These are phyloP conservation scores for Parvularia atlantis DNA, from an alignment of 78 protist genomes.

Conservation along the genomic window DNA sequence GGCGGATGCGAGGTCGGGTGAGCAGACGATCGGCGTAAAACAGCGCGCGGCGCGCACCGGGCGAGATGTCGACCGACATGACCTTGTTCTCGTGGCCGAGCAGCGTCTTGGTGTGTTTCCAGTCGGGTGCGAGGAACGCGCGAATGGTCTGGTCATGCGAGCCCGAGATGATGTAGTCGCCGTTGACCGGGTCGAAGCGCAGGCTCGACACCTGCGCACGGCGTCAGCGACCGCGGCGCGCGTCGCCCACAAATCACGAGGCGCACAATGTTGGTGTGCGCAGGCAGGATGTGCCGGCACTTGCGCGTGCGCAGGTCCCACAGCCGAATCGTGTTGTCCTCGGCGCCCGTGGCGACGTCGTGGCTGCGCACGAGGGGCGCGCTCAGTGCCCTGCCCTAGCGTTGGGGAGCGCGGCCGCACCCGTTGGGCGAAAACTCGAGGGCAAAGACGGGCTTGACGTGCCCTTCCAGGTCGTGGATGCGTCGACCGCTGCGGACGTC, in stretches of 20 bases:
- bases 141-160: too few species aligned
- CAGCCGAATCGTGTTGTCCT: slow-evolving; percentile 40
- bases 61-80: slow-evolving; percentile 43
- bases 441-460: slow-evolving; percentile 10
- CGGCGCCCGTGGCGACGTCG: slow-evolving; percentile 40
- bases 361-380: too few species aligned
- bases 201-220: too few species aligned
- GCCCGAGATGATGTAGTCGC: too few species aligned
- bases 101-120: too few species aligned
- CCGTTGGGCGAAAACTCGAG: background rate
- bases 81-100: slow-evolving; percentile 49
- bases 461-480: slow-evolving; percentile 54
- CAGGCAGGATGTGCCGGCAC: slow-evolving; percentile 24
- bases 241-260: too few species aligned
- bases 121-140: too few species aligned
- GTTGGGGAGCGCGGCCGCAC: slow-evolving; percentile 28
- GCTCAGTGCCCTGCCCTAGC: too few species aligned
- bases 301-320: slow-evolving; percentile 62
- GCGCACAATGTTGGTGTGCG: slow-evolving; percentile 36
- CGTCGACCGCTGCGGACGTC: slow-evolving; percentile 20
- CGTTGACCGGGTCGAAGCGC: too few species aligned
- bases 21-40: too few species aligned
- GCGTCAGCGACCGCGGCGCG: too few species aligned
- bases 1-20: too few species aligned
- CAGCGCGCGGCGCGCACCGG: slow-evolving; percentile 41